These are phyloP conservation scores for Pleurotus ostreatus DNA, from an alignment of 768 basidiomycete species.

Conservation along the genomic window DNA sequence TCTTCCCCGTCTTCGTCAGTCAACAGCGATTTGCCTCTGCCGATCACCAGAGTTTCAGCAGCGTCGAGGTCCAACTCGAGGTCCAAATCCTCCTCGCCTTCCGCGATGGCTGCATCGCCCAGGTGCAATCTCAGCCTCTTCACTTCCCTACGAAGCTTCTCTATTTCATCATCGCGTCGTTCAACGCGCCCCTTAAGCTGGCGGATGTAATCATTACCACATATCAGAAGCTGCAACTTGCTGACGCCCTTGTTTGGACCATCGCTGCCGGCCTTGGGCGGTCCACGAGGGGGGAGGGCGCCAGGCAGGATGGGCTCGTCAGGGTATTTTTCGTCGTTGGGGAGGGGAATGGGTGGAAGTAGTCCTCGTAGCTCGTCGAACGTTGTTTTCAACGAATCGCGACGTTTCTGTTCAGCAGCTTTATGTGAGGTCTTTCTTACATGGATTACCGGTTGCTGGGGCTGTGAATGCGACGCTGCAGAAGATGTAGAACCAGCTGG, in stretches of 20 bases:
- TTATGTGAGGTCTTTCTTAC: constrained; percentile 85
- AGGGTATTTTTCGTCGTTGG: constrained; percentile 66
- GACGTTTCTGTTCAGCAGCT: constrained; percentile 94
- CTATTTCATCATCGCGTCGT: constrained; percentile 77
- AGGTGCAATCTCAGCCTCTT: constrained; percentile 44
- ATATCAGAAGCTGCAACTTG: constrained; percentile 88
- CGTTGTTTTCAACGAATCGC: constrained; percentile 93
- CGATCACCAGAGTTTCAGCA: constrained; percentile 30
- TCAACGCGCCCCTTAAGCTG: constrained; percentile 74
- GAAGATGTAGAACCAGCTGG: constrained; percentile 20
- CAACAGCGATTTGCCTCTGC: constrained; percentile 14
- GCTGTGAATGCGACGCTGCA: constrained; percentile 6
- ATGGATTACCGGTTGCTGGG: constrained; percentile 26
- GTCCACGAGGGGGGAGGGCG: constrained; percentile 83
- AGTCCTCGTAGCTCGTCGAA: constrained; percentile 82
- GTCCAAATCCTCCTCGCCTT: constrained; percentile 38
- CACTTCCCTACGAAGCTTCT: constrained; percentile 62
- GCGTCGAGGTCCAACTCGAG: constrained; percentile 59
- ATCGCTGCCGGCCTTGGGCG: constrained; percentile 78
- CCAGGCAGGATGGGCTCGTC: constrained; percentile 81
- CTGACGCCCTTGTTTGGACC: constrained; percentile 95
- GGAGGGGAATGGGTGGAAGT: constrained; percentile 84
- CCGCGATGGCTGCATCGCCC: constrained; percentile 26
- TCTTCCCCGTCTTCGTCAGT: constrained; percentile 12
- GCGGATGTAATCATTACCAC: constrained; percentile 86